Conservation (phyloP, 2,329 filamentous ascomycete genomes). For the Mariannaea elegans region DNA sequence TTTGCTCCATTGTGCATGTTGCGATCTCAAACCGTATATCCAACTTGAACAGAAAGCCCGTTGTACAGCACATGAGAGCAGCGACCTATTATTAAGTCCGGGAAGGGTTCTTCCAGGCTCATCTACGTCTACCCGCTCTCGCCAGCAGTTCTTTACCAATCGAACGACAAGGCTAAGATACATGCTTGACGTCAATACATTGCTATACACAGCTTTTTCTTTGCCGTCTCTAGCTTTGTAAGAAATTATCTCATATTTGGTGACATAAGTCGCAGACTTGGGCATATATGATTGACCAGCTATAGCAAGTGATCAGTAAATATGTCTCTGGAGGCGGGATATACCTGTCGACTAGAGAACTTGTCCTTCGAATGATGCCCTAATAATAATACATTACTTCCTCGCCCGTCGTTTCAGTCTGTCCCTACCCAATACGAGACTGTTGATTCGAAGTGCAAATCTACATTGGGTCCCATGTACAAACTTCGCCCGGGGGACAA, state of each 20-base stretch:
- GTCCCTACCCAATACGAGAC: not conserved
- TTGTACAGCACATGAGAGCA: not conserved
- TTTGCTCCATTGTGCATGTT: too few relatives aligned
- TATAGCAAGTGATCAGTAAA: not conserved
- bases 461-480: not conserved
- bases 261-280: not conserved
- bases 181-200: not conserved
- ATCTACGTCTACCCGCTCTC: not conserved
- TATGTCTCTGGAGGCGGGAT: too few relatives aligned
- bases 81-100: too few relatives aligned
- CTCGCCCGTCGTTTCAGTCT: not conserved
- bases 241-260: not conserved
- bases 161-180: not conserved
- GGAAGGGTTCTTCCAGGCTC: not conserved
- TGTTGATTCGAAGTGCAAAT: not conserved
- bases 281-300: not conserved
- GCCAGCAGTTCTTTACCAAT: not conserved
- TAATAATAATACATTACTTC: not conserved
- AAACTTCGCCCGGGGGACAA: not conserved
- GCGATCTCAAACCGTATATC: not conserved
- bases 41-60: not conserved
- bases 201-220: not conserved
- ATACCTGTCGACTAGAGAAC: too few relatives aligned
- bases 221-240: not conserved
- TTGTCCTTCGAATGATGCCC: not conserved